These are phyloP conservation scores for Allomyces javanicus DNA, from an alignment of 192 early-diverging fungal species.

Conservation along the genomic window DNA sequence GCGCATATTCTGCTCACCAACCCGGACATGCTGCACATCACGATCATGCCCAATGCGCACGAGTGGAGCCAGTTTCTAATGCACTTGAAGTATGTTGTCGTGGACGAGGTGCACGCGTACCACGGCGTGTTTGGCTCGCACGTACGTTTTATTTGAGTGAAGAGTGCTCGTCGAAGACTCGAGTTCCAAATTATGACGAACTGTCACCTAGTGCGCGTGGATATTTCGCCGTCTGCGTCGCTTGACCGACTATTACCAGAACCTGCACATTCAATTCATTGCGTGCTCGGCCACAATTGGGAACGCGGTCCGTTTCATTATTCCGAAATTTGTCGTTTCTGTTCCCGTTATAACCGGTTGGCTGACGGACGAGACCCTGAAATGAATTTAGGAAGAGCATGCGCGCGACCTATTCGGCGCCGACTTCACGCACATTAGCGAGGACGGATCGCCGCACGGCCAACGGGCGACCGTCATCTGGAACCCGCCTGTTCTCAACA, in stretches of 20 bases:
- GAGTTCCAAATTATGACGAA: too few species aligned
- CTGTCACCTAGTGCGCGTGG: constrained; percentile 13
- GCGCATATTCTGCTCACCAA: constrained; percentile 56
- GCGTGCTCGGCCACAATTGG: constrained; percentile 54
- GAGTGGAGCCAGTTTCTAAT: constrained; percentile 37
- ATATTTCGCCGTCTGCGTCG: constrained; percentile 45
- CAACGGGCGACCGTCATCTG: constrained; percentile 17
- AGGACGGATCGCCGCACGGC: constrained; percentile 18
- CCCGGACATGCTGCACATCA: constrained; percentile 57
- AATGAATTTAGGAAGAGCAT: too few species aligned
- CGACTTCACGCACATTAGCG: neutral
- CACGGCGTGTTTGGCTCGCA: constrained; percentile 44
- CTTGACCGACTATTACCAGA: constrained; percentile 23
- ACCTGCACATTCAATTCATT: constrained; percentile 29
- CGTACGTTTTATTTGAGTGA: neutral
- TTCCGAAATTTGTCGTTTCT: neutral
- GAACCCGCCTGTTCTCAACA: constrained; percentile 16
- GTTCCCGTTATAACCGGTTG: too few species aligned
- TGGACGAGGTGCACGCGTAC: constrained; percentile 64
- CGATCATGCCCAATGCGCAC: constrained; percentile 34
- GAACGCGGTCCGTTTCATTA: constrained; percentile 16
- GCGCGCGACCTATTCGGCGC: too few species aligned
- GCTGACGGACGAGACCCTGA: too few species aligned
- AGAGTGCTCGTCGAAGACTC: too few species aligned
- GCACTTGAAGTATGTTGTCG: constrained; percentile 34